Evolutionary conservation across 805 yeast genomes (phyloP), one percentile per base, ranked within the genome.

Genomic region (Henningerozyma blattae): DNA sequence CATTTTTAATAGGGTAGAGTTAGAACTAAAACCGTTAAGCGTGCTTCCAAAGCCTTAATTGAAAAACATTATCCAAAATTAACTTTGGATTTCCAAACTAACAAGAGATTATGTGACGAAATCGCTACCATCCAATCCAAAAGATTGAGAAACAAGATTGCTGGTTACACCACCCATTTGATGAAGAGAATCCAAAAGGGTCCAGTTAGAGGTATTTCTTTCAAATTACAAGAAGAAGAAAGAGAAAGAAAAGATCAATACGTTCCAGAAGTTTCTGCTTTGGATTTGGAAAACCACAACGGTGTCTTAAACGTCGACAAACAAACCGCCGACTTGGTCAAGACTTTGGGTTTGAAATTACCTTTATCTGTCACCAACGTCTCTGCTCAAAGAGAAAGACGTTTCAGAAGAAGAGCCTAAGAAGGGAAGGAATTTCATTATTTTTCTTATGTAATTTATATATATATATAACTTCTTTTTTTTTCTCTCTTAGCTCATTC

Each of bases 141-240:
- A 82, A 85, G 99, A 75, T 82, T 91, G 70, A 91, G 99, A 78
- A 91, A 91, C 91, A 91, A 91, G 85, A 93, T 91, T 62, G 98
- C 99, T 67, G 99, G 99, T 69, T 91, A 89, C 95, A 91, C 98
- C 71, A 91, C 98, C 64, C 99, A 91, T 72, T 80, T 91, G 70
- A 93, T 91, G 98, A 91, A 85, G 79, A 87, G 99, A 77, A 91
- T 91, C 65, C 97, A 93, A 75, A 91, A 89, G 79, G 99, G 99
- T 67, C 99, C 99, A 76, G 99, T 91, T 61, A 87, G 97, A 80
- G 99, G 99, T 75, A 93, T 91, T 59, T 91, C 99, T 59, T 91
- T 91, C 95, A 93, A 93, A 72, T 84, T 91, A 65, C 99, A 91
- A 79, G 99, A 91, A 77, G 99, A 91, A 76, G 99, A 91, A 81